Evolutionary conservation across 116 monocot species (phyloP).

Genomic region (Dioscorea cayenensis): DNA sequence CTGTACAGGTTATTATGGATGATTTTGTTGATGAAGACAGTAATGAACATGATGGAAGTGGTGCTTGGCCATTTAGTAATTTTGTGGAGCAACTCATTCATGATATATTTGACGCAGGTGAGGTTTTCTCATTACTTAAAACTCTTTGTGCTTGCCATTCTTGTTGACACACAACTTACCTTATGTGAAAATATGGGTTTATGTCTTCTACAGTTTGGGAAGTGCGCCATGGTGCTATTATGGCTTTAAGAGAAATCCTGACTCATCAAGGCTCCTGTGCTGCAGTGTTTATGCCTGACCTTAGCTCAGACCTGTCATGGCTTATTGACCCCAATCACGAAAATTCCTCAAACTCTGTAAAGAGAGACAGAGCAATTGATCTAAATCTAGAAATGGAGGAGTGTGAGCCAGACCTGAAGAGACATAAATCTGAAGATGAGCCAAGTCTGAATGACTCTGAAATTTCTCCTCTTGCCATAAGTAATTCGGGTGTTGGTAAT

Average conservation of each 20-base stretch:
- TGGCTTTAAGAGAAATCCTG: conserved; percentile 95
- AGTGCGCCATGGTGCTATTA: conserved; percentile 86
- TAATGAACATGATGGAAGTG: conserved; percentile 35
- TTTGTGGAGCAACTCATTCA: conserved; percentile 89
- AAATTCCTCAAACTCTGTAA: conserved; percentile 18
- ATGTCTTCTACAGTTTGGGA: conserved; percentile 74
- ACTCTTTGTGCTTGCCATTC: not conserved
- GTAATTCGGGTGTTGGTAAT: conserved; percentile 15
- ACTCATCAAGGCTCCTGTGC: conserved; percentile 87
- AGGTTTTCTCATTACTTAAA: conserved; percentile 8
- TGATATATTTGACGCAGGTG: conserved; percentile 97
- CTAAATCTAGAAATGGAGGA: conserved; percentile 59
- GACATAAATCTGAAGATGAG: conserved; percentile 29
- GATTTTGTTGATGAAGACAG: conserved; percentile 42
- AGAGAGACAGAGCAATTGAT: conserved; percentile 60
- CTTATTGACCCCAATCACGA: conserved; percentile 33
- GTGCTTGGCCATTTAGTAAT: conserved; percentile 77
- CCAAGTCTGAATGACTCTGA: not conserved
- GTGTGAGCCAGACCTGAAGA: conserved; percentile 57
- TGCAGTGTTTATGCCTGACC: conserved; percentile 67
- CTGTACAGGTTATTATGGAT: conserved; percentile 48
- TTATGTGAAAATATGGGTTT: not conserved
- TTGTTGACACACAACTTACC: not conserved
- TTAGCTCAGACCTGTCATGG: conserved; percentile 32
- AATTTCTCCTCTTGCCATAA: conserved; percentile 10